Base-by-base conservation (phyloP, 2,329 filamentous ascomycete species). In the Talaromyces piceae region DNA sequence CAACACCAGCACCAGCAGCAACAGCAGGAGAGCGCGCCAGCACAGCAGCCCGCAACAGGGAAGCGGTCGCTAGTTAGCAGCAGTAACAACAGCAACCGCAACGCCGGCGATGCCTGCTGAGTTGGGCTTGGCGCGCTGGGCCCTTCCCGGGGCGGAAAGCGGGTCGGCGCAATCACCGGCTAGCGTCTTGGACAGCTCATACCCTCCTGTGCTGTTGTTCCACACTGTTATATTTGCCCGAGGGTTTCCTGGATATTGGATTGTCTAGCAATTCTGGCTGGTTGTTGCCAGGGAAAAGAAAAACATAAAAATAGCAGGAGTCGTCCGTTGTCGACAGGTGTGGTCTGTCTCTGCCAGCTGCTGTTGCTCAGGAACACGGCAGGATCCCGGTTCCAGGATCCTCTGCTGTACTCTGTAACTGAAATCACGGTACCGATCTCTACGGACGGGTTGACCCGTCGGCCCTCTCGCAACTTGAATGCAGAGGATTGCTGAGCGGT, bases 121-220 rank as follows among this genome's bases (percentile, higher is more conserved):
- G 37, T 18, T 27, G 30, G 49, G 27, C 39, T 43, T 37, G 49
- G 45, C 45, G 45, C 41, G 41, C 45, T 47, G 33, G 49, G 49
- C 41, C 41, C 45, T 28, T 28, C 27, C 44, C 23, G 18, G 41
- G 39, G 48, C 26, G 41, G 44, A 49, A 49, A 41, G 46, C 49
- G 49, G 49, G 49, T 51, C 49, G n/a, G 43, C n/a, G 30, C 30
- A 33, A 33, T 18, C 16, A 3, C 11, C n/a, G n/a, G 11, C 8
- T 33, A 18, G 31, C 31, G 31, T 33, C 5, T 18, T n/a, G 13
- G 31, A 33, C 31, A 16, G 31, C 13, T 33, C 31, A 37, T n/a
- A n/a, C n/a, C n/a, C n/a, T n/a, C n/a, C 31, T 18, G 31, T 37
- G 4, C 12, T 33, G 18, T 33, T 33, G n/a, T 28, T 28, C 3